These are phyloP conservation scores for Magnusiomyces suaveolens DNA, from an alignment of 1,139 yeast species.

Conservation along the genomic window DNA sequence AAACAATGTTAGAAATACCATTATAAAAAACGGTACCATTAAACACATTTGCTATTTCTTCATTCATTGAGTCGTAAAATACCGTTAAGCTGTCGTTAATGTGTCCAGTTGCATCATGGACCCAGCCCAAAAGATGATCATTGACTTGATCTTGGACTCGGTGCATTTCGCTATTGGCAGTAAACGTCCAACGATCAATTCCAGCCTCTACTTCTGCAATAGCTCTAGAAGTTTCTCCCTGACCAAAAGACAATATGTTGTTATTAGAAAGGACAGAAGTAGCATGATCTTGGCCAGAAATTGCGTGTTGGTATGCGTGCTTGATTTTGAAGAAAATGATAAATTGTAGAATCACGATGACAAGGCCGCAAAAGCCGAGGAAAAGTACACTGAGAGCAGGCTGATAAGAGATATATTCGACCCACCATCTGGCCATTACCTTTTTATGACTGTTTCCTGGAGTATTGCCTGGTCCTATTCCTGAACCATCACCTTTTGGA, in stretches of 20 bases:
- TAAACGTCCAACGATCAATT: slow-evolving; percentile 39
- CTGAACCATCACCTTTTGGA: slow-evolving; percentile 1
- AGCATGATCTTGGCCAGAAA: slow-evolving; percentile 3
- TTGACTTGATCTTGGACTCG: slow-evolving; percentile 45
- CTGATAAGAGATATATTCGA: slow-evolving; percentile 26
- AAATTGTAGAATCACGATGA: slow-evolving; percentile 37
- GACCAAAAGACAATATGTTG: background rate
- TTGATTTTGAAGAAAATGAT: slow-evolving; percentile 29
- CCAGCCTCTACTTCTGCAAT: slow-evolving; percentile 18
- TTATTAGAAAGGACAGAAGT: background rate
- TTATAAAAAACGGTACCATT: slow-evolving; percentile 54
- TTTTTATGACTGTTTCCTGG: slow-evolving; percentile 5
- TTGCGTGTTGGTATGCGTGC: slow-evolving; percentile 9
- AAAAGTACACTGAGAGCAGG: slow-evolving; percentile 31
- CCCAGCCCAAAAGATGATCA: slow-evolving; percentile 56
- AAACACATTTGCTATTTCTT: slow-evolving; percentile 49
- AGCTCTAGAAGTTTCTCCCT: slow-evolving; percentile 13
- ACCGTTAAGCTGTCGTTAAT: slow-evolving; percentile 47
- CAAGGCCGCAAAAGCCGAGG: slow-evolving; percentile 38
- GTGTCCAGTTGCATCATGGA: slow-evolving; percentile 44
- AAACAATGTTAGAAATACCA: slow-evolving; percentile 55
- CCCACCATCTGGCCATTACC: slow-evolving; percentile 28
- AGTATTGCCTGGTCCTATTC: background rate
- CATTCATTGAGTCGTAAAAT: slow-evolving; percentile 45
- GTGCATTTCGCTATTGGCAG: slow-evolving; percentile 42